Evolutionary conservation across 129 eudicot genomes (phyloP).

Genomic region (Chrysanthemum seticuspe): DNA sequence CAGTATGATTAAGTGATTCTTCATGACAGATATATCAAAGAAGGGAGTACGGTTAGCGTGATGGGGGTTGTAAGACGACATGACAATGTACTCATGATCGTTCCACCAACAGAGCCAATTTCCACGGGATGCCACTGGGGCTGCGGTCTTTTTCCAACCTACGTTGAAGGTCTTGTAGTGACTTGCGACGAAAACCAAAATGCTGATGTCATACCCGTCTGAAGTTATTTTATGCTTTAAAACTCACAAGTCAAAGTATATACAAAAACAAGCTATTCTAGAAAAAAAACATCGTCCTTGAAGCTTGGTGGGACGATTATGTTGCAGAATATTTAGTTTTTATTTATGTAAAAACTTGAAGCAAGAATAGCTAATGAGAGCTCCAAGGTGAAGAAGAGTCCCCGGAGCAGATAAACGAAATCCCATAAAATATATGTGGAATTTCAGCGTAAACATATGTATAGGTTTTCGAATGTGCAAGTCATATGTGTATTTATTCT

Average conservation of each 20-base stretch:
- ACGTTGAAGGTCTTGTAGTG: constrained; percentile 83
- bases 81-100: constrained; percentile 88
- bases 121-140: constrained; percentile 83
- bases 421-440: constrained; percentile 15
- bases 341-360: constrained; percentile 23
- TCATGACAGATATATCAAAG: constrained; percentile 77
- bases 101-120: constrained; percentile 79
- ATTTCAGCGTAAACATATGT: constrained; percentile 12
- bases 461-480: constrained; percentile 20
- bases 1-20: not conserved
- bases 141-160: constrained; percentile 84
- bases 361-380: constrained; percentile 23
- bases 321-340: constrained; percentile 5
- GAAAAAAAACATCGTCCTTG: constrained; percentile 10
- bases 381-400: constrained; percentile 21
- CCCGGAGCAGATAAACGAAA: not conserved
- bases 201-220: constrained; percentile 88
- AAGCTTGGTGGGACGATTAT: constrained; percentile 11
- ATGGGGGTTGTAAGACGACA: constrained; percentile 91
- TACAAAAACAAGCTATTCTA: constrained; percentile 6
- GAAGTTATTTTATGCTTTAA: constrained; percentile 19
- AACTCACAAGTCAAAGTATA: constrained; percentile 14
- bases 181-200: constrained; percentile 76
- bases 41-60: constrained; percentile 93
- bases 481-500: constrained; percentile 20